Percentiles rank a stretch among this genome's conserved stretches.
Evolutionary conservation across 2,329 filamentous ascomycete genomes (phyloP).

Genomic region (Penicillium rolfsii): DNA sequence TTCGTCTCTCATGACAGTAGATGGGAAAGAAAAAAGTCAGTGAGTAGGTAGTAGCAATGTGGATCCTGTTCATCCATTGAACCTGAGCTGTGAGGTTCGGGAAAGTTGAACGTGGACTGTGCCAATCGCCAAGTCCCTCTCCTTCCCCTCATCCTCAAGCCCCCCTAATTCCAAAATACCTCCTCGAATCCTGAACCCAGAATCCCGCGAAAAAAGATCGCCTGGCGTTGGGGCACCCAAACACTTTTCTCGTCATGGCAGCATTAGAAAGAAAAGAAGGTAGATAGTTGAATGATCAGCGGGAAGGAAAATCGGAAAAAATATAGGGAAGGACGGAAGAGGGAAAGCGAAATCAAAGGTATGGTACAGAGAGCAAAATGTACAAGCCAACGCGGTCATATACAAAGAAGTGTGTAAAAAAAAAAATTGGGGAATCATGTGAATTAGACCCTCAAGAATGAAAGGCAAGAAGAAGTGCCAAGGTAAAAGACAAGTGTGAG

Average conservation of each 20-base stretch:
- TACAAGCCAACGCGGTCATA: slow-evolving; percentile 23
- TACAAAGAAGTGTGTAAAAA: slow-evolving; percentile 7
- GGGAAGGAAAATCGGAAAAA: slow-evolving; percentile 11
- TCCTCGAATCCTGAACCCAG: background rate
- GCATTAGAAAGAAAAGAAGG: background rate
- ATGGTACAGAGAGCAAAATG: slow-evolving; percentile 26
- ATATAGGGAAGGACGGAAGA: slow-evolving; percentile 15
- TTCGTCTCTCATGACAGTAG: slow-evolving; percentile 12
- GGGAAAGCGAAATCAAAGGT: slow-evolving; percentile 37
- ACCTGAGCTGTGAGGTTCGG: background rate
- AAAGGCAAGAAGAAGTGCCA: slow-evolving; percentile 28
- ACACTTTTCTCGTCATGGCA: background rate
- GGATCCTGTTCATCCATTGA: slow-evolving; percentile 11
- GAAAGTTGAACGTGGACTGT: background rate
- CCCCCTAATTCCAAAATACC: background rate
- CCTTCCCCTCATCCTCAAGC: background rate
- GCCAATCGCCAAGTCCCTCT: background rate
- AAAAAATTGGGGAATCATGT: slow-evolving; percentile 2
- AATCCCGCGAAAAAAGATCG: slow-evolving; percentile 7
- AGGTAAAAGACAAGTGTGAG: slow-evolving; percentile 13
- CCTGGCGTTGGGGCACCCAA: background rate
- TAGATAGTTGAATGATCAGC: background rate
- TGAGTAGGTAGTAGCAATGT: slow-evolving; percentile 8
- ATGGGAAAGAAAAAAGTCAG: background rate
- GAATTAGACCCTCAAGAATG: slow-evolving; percentile 7